Base-by-base conservation (phyloP, 331 rosid genomes). In the Stylosanthes scabra region DNA sequence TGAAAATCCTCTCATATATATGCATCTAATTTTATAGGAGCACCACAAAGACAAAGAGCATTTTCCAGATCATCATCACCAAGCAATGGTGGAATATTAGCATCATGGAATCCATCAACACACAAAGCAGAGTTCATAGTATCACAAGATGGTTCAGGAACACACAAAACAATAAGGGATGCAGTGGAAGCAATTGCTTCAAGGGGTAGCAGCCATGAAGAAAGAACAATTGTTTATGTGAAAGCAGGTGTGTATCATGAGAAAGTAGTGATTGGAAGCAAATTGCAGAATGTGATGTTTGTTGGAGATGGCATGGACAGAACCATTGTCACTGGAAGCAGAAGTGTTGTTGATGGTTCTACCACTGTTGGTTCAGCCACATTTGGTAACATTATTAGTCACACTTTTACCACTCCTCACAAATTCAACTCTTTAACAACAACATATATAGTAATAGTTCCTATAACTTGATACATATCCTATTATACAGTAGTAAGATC, bases 301-400 rank as follows among this genome's bases (percentile, higher is more conserved):
- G 78, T 78, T 4, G 83, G 83, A 71, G 83, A 78, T 78, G 83
- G 83, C 57, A 78, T 78, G 28, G 78, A 72, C 64, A 78, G 28
- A 66, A 78, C 83, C 3, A 16, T 78, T 9, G 15, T 78, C 51
- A 66, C 83, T 11, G 83, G 83, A 2, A 72, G 42, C 47, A 27
- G 70, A 41, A 72, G 67, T 66, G 74, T 65, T 40, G 64, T 6
- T 50, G 64, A 58, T 9, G 78, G 74, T 49, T 66, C 70, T 7
- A 11, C 74, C 57, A 72, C 83, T 66, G 6, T 72, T 1, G 0
- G 34, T 31, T 66, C 83, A 66, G 78, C 83, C 70, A 56, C 83
- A 14, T 58, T 78, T 66, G 83, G 83, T 78, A 78, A 34, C 39
- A 68, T 10, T 14, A 68, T 10, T 14, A 9, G 46, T 1, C 1